A percentile compares a stretch with the other conserved stretches of the same genome.
Conservation (phyloP, 192 early-diverging fungal species). For the Lobosporangium transversale region DNA sequence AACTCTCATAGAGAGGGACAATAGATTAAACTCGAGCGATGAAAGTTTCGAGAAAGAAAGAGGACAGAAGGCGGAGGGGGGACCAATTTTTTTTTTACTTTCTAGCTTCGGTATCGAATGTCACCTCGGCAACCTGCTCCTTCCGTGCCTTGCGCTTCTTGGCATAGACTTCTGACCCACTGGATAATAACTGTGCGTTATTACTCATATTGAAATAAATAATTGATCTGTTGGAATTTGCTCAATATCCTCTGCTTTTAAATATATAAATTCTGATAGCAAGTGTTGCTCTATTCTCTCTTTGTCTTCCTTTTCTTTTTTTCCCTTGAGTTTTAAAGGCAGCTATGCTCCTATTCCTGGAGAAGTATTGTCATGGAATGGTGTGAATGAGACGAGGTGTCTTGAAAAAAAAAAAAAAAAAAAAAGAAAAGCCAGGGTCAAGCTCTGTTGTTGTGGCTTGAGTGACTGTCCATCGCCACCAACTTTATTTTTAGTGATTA, state of each 20-base stretch:
- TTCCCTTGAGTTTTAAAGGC: neutral
- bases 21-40: neutral
- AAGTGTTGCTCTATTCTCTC: too few species aligned
- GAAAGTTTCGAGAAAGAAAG: neutral
- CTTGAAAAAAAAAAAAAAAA: conserved; percentile 9
- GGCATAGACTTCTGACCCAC: conserved; percentile 69
- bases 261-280: neutral
- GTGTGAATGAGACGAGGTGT: too few species aligned
- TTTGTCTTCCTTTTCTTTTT: neutral
- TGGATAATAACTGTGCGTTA: conserved; percentile 68
- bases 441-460: conserved; percentile 28
- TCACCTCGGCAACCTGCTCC: conserved; percentile 69
- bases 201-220: conserved; percentile 20
- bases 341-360: too few species aligned
- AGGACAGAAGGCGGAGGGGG: too few species aligned
- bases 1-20: too few species aligned
- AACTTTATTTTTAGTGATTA: too few species aligned
- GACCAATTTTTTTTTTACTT: too few species aligned
- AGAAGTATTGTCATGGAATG: too few species aligned
- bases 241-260: neutral
- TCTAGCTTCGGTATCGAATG: conserved; percentile 71
- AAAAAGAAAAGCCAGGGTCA: too few species aligned
- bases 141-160: conserved; percentile 74
- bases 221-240: neutral
- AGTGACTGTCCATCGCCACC: neutral